Conservation (phyloP, 441 rosid genomes). For the Pelargonium fulgidum region DNA sequence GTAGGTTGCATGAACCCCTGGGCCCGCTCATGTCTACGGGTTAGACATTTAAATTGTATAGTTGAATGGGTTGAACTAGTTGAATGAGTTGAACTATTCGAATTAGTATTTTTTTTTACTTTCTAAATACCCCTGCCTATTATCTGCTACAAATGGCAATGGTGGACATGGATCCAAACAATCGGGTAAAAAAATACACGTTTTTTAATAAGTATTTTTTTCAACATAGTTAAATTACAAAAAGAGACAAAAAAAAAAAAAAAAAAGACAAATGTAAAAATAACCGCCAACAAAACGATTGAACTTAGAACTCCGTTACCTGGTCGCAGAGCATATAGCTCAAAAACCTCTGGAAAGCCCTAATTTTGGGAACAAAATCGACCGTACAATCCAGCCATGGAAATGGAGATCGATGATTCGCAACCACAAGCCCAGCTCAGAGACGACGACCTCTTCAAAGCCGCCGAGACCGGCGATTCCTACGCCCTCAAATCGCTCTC, state of each 20-base stretch:
- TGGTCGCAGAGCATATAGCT: neutral
- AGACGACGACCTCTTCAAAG: constrained; percentile 58
- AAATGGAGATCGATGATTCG: constrained; percentile 38
- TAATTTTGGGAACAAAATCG: neutral
- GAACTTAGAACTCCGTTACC: neutral
- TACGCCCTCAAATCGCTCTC: constrained; percentile 48
- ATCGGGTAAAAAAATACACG: too few species aligned
- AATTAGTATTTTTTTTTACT: too few species aligned
- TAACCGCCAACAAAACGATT: neutral
- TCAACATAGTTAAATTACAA: too few species aligned
- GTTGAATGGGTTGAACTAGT: too few species aligned
- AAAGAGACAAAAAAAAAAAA: neutral
- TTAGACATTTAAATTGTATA: too few species aligned
- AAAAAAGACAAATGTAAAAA: neutral
- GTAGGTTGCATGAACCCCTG: too few species aligned
- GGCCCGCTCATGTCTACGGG: too few species aligned
- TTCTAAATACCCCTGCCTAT: too few species aligned
- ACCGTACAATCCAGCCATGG: constrained; percentile 16
- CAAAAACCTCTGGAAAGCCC: constrained; percentile 4
- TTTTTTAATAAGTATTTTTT: too few species aligned
- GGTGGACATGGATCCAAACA: too few species aligned
- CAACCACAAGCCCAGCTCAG: constrained; percentile 27
- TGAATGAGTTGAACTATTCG: too few species aligned
- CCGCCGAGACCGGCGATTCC: constrained; percentile 69
- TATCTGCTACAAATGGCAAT: too few species aligned